These are phyloP conservation scores for Aspergillus incahuasiensis DNA, from an alignment of 495 filamentous ascomycete genomes.

Conservation along the genomic window DNA sequence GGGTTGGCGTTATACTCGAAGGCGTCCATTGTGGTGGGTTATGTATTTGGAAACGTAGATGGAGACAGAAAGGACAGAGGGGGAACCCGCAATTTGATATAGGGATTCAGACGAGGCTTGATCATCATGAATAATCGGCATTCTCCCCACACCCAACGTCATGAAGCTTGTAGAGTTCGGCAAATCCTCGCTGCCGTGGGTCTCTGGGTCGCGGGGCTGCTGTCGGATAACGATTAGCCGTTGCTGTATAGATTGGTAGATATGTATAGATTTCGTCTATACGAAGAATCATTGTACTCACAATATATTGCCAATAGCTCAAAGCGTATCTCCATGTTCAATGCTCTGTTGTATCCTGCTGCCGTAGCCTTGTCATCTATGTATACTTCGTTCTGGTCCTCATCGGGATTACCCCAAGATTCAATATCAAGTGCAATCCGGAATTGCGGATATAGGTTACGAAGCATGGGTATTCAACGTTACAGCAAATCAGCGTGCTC, in stretches of 20 bases:
- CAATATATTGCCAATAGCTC: background rate
- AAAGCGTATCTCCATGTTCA: background rate
- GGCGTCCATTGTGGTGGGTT: conserved; percentile 44
- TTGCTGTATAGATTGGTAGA: background rate
- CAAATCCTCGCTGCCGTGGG: conserved; percentile 23
- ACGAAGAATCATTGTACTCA: background rate
- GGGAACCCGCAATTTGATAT: conserved; percentile 5
- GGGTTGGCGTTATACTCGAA: conserved; percentile 61
- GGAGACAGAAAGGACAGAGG: background rate
- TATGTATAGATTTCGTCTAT: background rate
- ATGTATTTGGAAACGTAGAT: background rate
- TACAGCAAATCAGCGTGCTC: background rate
- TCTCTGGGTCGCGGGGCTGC: conserved; percentile 20
- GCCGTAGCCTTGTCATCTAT: background rate
- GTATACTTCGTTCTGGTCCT: background rate
- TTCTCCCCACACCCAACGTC: conserved; percentile 26
- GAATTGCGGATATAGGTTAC: background rate
- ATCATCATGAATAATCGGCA: conserved; percentile 27
- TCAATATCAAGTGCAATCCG: background rate
- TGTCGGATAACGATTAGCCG: background rate
- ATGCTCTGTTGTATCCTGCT: background rate
- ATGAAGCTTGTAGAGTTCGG: conserved; percentile 11
- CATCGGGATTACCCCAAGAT: conserved; percentile 10
- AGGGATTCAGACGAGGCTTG: conserved; percentile 10
- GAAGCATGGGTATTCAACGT: background rate